Base-by-base conservation (phyloP, 371 early-diverging fungal species). In the Mucor racemosus region DNA sequence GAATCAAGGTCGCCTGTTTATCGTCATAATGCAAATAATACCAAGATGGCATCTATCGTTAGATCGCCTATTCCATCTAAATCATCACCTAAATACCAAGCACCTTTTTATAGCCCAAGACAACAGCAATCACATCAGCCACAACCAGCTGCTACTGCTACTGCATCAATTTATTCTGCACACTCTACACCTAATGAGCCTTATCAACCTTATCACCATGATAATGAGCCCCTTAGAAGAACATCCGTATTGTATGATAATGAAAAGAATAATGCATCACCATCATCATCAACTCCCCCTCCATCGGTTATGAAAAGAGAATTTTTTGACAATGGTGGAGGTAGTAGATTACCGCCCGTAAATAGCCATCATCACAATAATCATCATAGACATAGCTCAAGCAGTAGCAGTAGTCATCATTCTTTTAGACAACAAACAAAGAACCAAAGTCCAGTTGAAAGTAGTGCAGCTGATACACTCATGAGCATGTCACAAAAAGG, bases 401-500 rank as follows among this genome's bases (percentile, higher is more conserved):
- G 58, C 21, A 54, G 60, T 17, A 42, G 53, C 26, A 14, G 54
- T 36, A 54, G 72, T 46, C 41, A 26, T 13, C 40, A 57, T 50
- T 50, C 50, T 21, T 17, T 50, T 19, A 21, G 56, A 48, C 41
- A 39, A 26, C 61, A 48, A 21, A 55, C 50, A 11, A 56, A 60
- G 41, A 73, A 53, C 17, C 17, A 38, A 60, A 72, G 72, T 13
- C 73, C 73, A 8, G 64, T 70, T 38, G 76, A 77, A 68, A 76
- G 64, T 10, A 76, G 67, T 65, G 80, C 78, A 4, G 80, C 78
- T 5, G 76, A 76, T 65, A 76, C 80, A 10, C 53, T 78, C 11
- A 80, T 80, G 65, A 76, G 76, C 13, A 76, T 80, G 66, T 61
- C 77, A 7, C 71, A 73, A 46, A 69, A 71, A 1, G 61, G 66